phyloP scores from a whole-genome alignment of 2,329 filamentous ascomycete genomes.

The Colletotrichum sp. region DNA sequence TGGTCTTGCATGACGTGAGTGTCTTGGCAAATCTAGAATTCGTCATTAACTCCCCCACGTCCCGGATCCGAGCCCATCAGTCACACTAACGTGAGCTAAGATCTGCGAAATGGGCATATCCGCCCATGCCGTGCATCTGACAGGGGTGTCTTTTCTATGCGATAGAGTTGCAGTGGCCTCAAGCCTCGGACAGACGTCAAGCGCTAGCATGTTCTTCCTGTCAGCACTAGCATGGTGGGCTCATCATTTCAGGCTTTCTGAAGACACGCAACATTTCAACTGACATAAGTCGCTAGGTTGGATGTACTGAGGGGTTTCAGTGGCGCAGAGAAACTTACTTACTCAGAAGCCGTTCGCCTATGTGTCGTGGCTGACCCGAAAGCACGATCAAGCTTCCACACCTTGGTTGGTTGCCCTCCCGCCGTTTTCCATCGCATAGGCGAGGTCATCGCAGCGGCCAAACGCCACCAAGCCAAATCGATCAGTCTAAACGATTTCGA shows the following conservation, averaged over 20 bases:
- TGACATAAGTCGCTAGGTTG: conserved; percentile 21
- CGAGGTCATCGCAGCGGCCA: conserved; percentile 26
- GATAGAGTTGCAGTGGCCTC: conserved; percentile 22
- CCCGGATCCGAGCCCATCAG: neutral
- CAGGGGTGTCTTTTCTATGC: conserved; percentile 31
- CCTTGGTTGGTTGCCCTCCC: conserved; percentile 30
- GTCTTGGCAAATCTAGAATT: neutral
- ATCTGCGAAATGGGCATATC: conserved; percentile 31
- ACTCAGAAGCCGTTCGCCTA: conserved; percentile 26
- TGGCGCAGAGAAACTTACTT: conserved; percentile 33
- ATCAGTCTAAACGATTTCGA: conserved; percentile 16
- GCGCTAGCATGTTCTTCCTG: conserved; percentile 27
- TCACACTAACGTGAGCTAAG: conserved; percentile 12
- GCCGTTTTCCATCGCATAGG: conserved; percentile 29
- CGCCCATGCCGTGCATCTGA: conserved; percentile 30
- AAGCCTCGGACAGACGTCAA: conserved; percentile 18
- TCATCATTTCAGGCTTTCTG: neutral
- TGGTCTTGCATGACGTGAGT: conserved; percentile 31
- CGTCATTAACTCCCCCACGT: neutral
- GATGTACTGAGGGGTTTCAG: conserved; percentile 33
- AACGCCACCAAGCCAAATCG: conserved; percentile 12
- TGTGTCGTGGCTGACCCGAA: conserved; percentile 27
- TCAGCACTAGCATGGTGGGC: conserved; percentile 29
- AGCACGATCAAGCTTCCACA: conserved; percentile 25
- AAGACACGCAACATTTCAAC: neutral